Conservation (phyloP, 495 filamentous ascomycete species). For the Aspergillus homomorphus region DNA sequence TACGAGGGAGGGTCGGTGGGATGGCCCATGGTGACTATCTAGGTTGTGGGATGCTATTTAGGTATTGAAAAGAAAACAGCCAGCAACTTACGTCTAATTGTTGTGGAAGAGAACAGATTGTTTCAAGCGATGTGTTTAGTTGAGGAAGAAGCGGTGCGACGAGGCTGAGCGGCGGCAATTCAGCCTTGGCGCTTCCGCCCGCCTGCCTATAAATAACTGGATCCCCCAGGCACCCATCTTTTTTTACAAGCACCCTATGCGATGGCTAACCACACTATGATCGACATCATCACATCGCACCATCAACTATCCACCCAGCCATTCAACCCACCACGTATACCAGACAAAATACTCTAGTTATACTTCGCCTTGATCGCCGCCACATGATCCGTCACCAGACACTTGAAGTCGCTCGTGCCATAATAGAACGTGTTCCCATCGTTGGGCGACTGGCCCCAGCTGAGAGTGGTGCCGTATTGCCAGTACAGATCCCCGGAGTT, state of each 20-base stretch:
- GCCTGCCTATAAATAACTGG: background rate
- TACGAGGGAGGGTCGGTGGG: slow-evolving; percentile 2
- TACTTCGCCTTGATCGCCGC: slow-evolving; percentile 32
- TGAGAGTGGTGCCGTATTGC: slow-evolving; percentile 60
- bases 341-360: background rate
- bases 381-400: slow-evolving; percentile 59
- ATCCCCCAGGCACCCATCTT: background rate
- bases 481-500: slow-evolving; percentile 60
- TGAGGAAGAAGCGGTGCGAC: too few relatives aligned
- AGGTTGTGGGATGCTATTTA: background rate
- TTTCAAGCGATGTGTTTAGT: too few relatives aligned
- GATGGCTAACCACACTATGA: too few relatives aligned
- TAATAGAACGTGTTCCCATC: slow-evolving; percentile 64
- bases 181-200: background rate
- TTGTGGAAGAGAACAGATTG: background rate
- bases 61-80: background rate
- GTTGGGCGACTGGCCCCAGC: slow-evolving; percentile 54
- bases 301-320: too few relatives aligned
- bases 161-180: background rate
- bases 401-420: slow-evolving; percentile 50
- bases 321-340: too few relatives aligned
- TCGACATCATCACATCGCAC: too few relatives aligned
- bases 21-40: background rate
- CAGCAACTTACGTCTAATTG: background rate
- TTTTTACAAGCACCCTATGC: too few relatives aligned